Conservation (phyloP, 139 green algal genomes). For the Chlamydomonas sphaeroides region DNA sequence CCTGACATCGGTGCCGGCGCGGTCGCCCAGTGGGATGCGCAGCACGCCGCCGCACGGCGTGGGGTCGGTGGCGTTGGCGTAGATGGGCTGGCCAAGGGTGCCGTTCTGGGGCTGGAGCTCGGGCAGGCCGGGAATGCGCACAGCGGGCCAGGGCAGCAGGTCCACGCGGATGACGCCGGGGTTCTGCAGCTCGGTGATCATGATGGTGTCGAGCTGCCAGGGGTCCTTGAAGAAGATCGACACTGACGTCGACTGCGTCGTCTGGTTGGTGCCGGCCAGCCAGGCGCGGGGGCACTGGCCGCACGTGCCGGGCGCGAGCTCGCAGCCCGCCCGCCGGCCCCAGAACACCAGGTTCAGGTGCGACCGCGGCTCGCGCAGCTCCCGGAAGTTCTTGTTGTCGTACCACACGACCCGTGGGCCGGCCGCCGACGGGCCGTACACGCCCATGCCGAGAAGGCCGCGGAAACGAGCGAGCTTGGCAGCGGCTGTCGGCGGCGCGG, state of each 20-base stretch:
- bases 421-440: no score
- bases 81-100: background rate
- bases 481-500: no score
- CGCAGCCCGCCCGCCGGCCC: background rate
- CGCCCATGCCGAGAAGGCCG: no score
- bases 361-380: background rate
- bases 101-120: background rate
- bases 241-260: background rate
- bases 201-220: conserved; percentile 4
- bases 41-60: background rate
- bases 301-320: background rate
- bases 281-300: conserved; percentile 6
- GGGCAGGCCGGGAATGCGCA: background rate
- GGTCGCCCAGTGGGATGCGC: background rate
- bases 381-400: background rate
- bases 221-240: background rate
- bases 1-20: background rate
- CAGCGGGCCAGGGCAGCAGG: conserved; percentile 12
- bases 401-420: conserved; percentile 17
- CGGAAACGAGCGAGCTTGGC: no score
- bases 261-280: background rate
- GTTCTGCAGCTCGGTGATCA: background rate
- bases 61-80: background rate
- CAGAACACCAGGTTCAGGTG: conserved; percentile 23
- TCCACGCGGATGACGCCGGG: background rate